Base-by-base conservation (phyloP, 2,329 filamentous ascomycete genomes). In the Neofusicoccum laricinum region DNA sequence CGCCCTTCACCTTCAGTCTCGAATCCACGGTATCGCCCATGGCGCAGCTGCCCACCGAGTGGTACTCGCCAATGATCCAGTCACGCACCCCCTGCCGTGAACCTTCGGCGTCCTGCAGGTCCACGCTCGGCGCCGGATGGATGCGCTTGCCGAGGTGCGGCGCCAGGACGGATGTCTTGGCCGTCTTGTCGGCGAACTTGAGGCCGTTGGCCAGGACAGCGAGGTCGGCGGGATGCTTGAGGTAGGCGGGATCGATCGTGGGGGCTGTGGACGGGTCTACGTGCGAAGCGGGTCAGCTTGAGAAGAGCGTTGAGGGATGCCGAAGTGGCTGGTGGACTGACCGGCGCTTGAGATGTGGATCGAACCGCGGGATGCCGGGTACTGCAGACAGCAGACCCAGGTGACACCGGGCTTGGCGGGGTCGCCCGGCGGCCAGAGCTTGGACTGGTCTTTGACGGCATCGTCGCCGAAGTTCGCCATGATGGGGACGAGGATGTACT, bases 201-300 rank as follows among this genome's bases (percentile, higher is more conserved):
- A 73, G 66, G 41, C 75, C 72, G 6, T 74, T 71, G 1, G 75
- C 73, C 0, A 77, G 71, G 11, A 82, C 61, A 40, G 80, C 75
- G 8, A 79, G 64, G 65, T 82, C 80, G 10, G 78, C 65, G 0
- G 79, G 77, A 61, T 82, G 76, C 7, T 73, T 72, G 17, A 81
- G 69, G 34, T 79, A 80, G 12, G 71, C 70, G 1, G 79, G 78
- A 62, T 81, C 70, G 67, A 82, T 78, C 15, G 41, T 50, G 0
- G 81, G 80, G 6, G 30, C 30, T 0, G 7, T 5, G 32, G 46
- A 17, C 1, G 75, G 73, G 25, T 78, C 71, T 11, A 70, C 21
- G 1, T 69, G 4, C 10, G 6, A 15, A 34, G 19, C 2, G 34
- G n/a, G 34, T 53, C 3, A 32, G 6, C 11, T 21, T n/a, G 41